Conservation (phyloP, 306 rosid genomes). For the Cotoneaster glaucophyllus region DNA sequence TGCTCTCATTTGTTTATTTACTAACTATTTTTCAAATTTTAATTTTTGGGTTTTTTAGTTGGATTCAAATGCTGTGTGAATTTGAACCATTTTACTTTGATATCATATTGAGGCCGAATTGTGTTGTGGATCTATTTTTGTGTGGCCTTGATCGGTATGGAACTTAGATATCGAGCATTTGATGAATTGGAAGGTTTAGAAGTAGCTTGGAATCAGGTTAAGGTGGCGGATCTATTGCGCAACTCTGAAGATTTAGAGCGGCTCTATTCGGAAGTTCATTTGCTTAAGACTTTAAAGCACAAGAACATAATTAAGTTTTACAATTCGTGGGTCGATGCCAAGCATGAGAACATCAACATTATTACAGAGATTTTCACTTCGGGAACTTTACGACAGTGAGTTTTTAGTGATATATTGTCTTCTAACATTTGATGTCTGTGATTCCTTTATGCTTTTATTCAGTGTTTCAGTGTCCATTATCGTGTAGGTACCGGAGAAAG, state of each 20-base stretch:
- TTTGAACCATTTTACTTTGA: neutral
- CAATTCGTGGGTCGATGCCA: slow-evolving; percentile 81
- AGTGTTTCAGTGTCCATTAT: slow-evolving; percentile 9
- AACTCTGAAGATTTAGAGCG: slow-evolving; percentile 83
- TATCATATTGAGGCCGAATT: neutral
- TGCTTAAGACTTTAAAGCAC: slow-evolving; percentile 92
- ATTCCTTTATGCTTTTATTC: neutral
- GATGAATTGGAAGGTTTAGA: slow-evolving; percentile 97
- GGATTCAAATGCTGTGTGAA: neutral
- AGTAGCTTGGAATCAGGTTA: slow-evolving; percentile 99
- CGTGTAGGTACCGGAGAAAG: slow-evolving; percentile 72
- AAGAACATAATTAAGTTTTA: slow-evolving; percentile 87
- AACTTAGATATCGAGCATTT: slow-evolving; percentile 83
- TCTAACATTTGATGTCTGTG: neutral
- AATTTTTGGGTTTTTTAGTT: neutral
- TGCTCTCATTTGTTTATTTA: slow-evolving; percentile 1
- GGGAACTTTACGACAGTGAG: slow-evolving; percentile 91
- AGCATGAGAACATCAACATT: slow-evolving; percentile 72
- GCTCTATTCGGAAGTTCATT: slow-evolving; percentile 87
- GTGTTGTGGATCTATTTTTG: neutral
- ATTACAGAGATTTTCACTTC: slow-evolving; percentile 96
- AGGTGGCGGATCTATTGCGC: slow-evolving; percentile 74
- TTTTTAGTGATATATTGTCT: neutral
- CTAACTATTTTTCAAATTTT: neutral
- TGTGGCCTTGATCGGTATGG: slow-evolving; percentile 44